These are phyloP conservation scores for Nissolia schottii DNA, from an alignment of 306 rosid genomes.

Conservation along the genomic window DNA sequence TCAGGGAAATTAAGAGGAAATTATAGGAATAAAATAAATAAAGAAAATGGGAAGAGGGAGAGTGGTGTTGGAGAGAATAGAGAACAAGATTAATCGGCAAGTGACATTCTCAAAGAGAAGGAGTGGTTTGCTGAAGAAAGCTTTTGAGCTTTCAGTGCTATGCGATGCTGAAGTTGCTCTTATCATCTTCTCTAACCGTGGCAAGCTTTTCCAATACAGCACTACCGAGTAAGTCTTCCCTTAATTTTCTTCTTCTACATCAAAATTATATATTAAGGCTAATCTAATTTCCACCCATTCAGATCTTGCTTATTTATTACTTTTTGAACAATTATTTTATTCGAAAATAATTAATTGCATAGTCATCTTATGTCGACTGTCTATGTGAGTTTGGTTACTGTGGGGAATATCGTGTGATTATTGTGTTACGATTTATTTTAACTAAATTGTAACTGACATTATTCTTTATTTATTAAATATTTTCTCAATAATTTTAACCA, in stretches of 20 bases:
- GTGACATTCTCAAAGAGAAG: constrained; percentile 81
- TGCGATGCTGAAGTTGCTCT: constrained; percentile 84
- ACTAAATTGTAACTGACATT: no score
- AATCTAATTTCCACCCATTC: not conserved
- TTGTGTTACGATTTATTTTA: not conserved
- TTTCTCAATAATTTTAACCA: not conserved
- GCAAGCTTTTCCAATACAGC: constrained; percentile 77
- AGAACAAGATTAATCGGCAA: constrained; percentile 80
- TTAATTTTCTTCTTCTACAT: no score
- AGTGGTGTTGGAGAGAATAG: constrained; percentile 81
- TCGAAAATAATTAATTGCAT: not conserved
- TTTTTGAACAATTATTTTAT: not conserved
- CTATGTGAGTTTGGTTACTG: not conserved
- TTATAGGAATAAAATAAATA: no score
- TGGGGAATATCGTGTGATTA: not conserved
- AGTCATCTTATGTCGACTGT: not conserved
- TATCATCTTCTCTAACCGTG: constrained; percentile 69
- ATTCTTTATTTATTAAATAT: no score
- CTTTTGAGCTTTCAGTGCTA: constrained; percentile 70
- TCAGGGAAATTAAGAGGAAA: not conserved
- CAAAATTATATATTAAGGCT: no score
- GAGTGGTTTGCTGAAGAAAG: constrained; percentile 78
- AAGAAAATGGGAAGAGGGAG: constrained; percentile 67
- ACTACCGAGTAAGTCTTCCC: constrained; percentile 43
- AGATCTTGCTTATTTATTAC: not conserved